A percentile compares a stretch with the other conserved stretches of the same genome.
Evolutionary conservation across 2,329 filamentous ascomycete species (phyloP).

Genomic region (Amesomyces nigricolor): DNA sequence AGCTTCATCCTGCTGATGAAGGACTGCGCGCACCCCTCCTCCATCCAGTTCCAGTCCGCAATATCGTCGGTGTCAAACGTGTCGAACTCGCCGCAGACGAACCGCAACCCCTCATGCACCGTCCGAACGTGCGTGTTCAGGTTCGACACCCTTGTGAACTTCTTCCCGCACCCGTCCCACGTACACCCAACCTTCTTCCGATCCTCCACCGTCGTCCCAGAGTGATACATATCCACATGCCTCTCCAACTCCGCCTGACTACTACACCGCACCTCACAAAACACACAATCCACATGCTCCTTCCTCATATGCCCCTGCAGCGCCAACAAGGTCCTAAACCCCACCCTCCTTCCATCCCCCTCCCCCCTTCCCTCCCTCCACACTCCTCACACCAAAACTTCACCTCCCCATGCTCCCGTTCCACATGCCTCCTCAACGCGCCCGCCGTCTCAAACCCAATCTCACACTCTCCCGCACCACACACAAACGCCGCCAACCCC

Average conservation of each 20-base stretch:
- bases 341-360: conserved; percentile 39
- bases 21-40: conserved; percentile 65
- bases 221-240: conserved; percentile 75
- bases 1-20: conserved; percentile 74
- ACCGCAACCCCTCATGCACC: conserved; percentile 70
- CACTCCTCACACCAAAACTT: conserved; percentile 78
- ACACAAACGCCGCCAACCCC: conserved; percentile 64
- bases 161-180: conserved; percentile 62
- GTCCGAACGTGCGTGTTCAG: conserved; percentile 72
- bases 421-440: conserved; percentile 65
- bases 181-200: conserved; percentile 63
- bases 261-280: conserved; percentile 65
- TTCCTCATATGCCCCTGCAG: conserved; percentile 68
- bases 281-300: conserved; percentile 68
- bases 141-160: conserved; percentile 80
- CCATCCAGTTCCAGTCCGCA: conserved; percentile 53
- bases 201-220: conserved; percentile 54
- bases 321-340: conserved; percentile 66
- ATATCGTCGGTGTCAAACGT: conserved; percentile 52
- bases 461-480: conserved; percentile 55
- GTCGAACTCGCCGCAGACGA: conserved; percentile 69
- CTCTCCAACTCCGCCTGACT: conserved; percentile 63
- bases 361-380: conserved; percentile 30
- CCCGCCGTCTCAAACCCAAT: conserved; percentile 68
- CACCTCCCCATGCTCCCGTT: conserved; percentile 62